A percentile compares a stretch with the other conserved stretches of the same genome.
phyloP scores from a whole-genome alignment of 2,329 filamentous ascomycete species.

The Bertia moriformis region DNA sequence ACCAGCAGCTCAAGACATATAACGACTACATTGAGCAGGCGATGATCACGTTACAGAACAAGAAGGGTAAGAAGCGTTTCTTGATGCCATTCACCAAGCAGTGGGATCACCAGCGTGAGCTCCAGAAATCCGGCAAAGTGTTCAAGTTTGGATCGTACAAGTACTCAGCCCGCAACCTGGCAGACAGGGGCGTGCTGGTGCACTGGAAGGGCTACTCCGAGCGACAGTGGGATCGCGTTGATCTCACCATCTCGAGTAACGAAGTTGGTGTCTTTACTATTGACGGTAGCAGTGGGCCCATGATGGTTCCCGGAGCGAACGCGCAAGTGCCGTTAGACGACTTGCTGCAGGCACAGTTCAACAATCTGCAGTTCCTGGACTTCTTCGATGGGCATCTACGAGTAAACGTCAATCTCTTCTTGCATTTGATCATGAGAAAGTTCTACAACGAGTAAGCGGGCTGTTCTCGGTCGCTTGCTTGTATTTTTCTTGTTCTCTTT shows the following conservation, averaged over 20 bases:
- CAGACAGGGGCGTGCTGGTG: conserved; percentile 86
- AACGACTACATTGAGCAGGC: conserved; percentile 99
- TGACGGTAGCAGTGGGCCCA: conserved; percentile 78
- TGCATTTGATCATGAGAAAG: conserved; percentile 97
- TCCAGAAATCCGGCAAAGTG: conserved; percentile 79
- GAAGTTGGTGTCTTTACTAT: conserved; percentile 87
- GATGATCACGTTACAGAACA: conserved; percentile 91
- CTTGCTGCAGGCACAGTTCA: conserved; percentile 88
- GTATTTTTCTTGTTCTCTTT: background rate
- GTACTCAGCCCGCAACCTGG: conserved; percentile 77
- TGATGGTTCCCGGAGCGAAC: conserved; percentile 89
- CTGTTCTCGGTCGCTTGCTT: background rate
- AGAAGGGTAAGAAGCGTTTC: conserved; percentile 90
- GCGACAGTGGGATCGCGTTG: conserved; percentile 78
- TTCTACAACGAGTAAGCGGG: conserved; percentile 66
- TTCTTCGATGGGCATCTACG: conserved; percentile 75
- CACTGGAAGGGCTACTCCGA: conserved; percentile 63
- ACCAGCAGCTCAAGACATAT: conserved; percentile 91
- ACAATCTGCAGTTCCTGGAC: conserved; percentile 90
- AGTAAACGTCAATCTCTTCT: conserved; percentile 88
- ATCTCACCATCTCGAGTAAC: conserved; percentile 87
- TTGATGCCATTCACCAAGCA: conserved; percentile 94
- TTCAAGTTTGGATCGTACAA: conserved; percentile 98
- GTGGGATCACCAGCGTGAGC: conserved; percentile 94
- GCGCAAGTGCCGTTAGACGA: conserved; percentile 83